Conservation (phyloP, 345 rosid species). For the Eucalyptus marginata region DNA sequence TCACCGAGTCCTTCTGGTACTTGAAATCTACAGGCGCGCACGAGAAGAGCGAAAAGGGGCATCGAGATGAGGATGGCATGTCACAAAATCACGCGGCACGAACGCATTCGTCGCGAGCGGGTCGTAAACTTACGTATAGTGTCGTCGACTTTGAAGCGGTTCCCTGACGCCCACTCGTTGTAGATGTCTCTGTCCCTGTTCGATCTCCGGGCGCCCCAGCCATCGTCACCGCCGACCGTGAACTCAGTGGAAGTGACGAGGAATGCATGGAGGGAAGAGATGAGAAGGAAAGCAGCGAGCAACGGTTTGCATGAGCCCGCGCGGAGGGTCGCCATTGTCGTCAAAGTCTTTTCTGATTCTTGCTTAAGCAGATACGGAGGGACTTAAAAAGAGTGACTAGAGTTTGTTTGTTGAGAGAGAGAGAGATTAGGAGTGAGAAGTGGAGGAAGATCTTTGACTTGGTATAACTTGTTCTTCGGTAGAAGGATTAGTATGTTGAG, state of each 20-base stretch:
- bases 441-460: neutral
- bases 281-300: neutral
- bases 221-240: constrained; percentile 50
- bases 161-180: constrained; percentile 72
- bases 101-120: no score
- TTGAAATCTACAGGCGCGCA: constrained; percentile 20
- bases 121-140: constrained; percentile 31
- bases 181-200: constrained; percentile 25
- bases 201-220: constrained; percentile 56
- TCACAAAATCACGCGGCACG: neutral
- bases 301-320: neutral
- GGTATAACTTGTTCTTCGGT: neutral
- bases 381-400: neutral
- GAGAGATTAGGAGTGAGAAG: neutral
- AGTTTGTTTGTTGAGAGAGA: neutral
- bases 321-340: constrained; percentile 2
- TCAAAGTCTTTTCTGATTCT: neutral
- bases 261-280: neutral
- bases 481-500: neutral
- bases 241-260: constrained; percentile 22
- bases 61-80: neutral
- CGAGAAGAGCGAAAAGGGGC: neutral
- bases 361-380: neutral
- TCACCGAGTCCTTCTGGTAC: constrained; percentile 53
- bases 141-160: constrained; percentile 61